Evolutionary conservation across 225 moss, liverwort and hornwort species (phyloP), one percentile per base, ranked within the genome.

Genomic region (Ulota crispa): DNA sequence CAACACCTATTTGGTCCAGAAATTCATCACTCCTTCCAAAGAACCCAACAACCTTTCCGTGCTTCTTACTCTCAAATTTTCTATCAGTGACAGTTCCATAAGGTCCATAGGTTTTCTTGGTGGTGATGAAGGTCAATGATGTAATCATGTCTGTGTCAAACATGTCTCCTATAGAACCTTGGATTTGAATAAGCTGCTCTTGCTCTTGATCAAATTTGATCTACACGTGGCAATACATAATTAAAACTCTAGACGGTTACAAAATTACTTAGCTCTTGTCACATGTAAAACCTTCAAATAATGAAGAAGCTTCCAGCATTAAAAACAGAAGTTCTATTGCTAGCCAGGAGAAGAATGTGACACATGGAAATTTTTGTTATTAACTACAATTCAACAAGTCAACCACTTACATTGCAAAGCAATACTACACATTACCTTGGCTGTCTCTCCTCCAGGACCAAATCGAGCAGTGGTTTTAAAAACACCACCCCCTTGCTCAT

Each of bases 21-120:
- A 41, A 74, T 32, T 74, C 64, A 41, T 72, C 72, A 54, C 64
- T 71, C 39, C 56, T 63, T 56, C 78, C 83, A n/a, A 64, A 83
- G 45, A 83, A 78, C 63, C 83, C 83, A 41, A 83, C 77, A 53
- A 83, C 31, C 55, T 78, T 78, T 1, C 70, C 79, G 32, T 57
- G 31, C 7, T 54, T 7, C n/a, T 62, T 41, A 3, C 71, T 83
- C 34, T 83, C 78, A 72, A 83, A 83, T 11, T 65, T 72, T 11
- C 0, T 64, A 1, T 55, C 14, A 15, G 63, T 74, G 6, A 56
- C n/a, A 0, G 14, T 3, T 63, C 83, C 83, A 64, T 24, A 83
- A 43, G 76, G 83, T 30, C 77, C 83, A 21, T 83, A 83, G 62
- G 19, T 63, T 41, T 71, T 77, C 2, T 39, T 77, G 53, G 50